A percentile compares a stretch with the other conserved stretches of the same genome.
These are phyloP conservation scores for Tricholoma hemisulphureum DNA, from an alignment of 768 basidiomycete genomes.

Conservation along the genomic window DNA sequence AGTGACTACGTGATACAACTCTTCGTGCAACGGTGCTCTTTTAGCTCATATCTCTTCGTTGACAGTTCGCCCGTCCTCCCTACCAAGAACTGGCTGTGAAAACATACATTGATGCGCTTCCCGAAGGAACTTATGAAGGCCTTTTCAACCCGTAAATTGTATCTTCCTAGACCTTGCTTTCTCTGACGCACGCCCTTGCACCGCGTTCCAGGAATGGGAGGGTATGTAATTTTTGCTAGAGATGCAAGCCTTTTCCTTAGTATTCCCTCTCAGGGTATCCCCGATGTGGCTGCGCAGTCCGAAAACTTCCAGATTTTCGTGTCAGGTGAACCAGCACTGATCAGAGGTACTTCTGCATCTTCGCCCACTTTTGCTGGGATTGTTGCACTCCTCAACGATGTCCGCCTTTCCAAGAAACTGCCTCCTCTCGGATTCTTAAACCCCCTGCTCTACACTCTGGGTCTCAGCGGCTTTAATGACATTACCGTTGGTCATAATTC, in stretches of 20 bases:
- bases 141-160: slow-evolving; percentile 53
- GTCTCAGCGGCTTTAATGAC: slow-evolving; percentile 47
- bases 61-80: slow-evolving; percentile 20
- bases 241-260: neutral
- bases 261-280: slow-evolving; percentile 41
- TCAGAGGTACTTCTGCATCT: slow-evolving; percentile 63
- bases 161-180: neutral
- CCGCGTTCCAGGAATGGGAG: slow-evolving; percentile 41
- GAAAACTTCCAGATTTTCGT: slow-evolving; percentile 47
- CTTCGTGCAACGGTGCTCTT: neutral
- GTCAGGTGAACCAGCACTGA: slow-evolving; percentile 31
- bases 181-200: neutral
- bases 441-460: slow-evolving; percentile 53
- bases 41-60: neutral
- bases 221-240: slow-evolving; percentile 31
- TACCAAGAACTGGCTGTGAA: slow-evolving; percentile 46
- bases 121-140: slow-evolving; percentile 43
- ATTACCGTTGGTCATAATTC: slow-evolving; percentile 53
- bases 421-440: slow-evolving; percentile 61
- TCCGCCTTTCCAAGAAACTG: slow-evolving; percentile 42
- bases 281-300: slow-evolving; percentile 65
- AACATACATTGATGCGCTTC: slow-evolving; percentile 38
- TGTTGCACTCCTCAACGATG: slow-evolving; percentile 62
- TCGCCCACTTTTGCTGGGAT: slow-evolving; percentile 62
- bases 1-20: slow-evolving; percentile 52